Base-by-base conservation (phyloP, 2,329 filamentous ascomycete species). In the Helminthosporium solani region DNA sequence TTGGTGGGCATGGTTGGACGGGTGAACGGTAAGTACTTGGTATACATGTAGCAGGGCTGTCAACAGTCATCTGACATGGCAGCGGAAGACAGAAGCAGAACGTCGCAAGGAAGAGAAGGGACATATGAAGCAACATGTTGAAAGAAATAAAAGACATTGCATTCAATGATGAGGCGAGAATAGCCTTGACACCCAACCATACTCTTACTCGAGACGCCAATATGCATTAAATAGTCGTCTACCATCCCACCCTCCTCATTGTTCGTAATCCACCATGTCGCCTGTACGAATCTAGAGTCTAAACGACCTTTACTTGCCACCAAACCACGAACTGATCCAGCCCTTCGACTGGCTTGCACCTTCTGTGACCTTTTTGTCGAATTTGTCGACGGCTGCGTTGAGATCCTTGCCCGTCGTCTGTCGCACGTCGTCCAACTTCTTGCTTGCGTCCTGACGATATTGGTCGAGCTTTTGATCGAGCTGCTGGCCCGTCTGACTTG, bases 301-400 rank as follows among this genome's bases (percentile, higher is more conserved):
- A 33, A 5, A 14, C 40, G 2, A 25, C 25, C 14, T 45, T 54
- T 67, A 67, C 46, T 67, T 70, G 44, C 80, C 80, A 46, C 90
- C 86, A 64, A 96, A 95, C 91, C 90, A 96, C 68, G 87, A 82
- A 33, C 86, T 88, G 61, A 95, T 72, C 54, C 87, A 86, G 61
- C 84, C 82, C 83, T 96, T 96, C 35, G 90, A 87, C 77, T 96
- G 87, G 41, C 84, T 73, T 3, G 90, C 83, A 56, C 84, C 84
- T 56, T 88, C 77, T 76, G 91, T 87, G 42, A 96, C 86, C 56
- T 84, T 90, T 62, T 83, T 82, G 74, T 96, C 91, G 61, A 91
- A 85, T 70, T 86, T 82, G 72, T 96, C 86, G 41, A 94, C 74
- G 8, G 76, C 75, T 36, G 66, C 65, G 57, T 78, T 75, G 54